Percentiles rank a stretch among this genome's conserved stretches.
Conservation (phyloP, 805 yeast genomes). For the Suhomyces xylopsoci region DNA sequence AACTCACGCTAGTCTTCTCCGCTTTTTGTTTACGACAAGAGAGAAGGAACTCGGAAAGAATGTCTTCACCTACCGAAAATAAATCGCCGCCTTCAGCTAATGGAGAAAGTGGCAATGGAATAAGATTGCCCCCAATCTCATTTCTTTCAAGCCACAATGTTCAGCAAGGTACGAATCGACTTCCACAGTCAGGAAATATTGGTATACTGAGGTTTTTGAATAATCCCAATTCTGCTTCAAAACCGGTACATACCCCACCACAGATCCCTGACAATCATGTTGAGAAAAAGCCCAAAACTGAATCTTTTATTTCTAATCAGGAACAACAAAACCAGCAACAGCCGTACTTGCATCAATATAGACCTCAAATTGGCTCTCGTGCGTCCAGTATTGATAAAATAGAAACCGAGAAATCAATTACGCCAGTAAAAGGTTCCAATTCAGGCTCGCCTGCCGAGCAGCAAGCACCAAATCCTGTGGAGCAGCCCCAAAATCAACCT, state of each 20-base stretch:
- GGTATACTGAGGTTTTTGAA: conserved; percentile 22
- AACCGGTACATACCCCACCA: not conserved
- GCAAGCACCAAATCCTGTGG: not conserved
- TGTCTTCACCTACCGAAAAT: conserved; percentile 6
- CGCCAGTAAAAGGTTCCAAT: not conserved
- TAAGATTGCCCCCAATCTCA: conserved; percentile 27
- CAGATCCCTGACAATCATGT: not conserved
- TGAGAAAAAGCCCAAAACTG: not conserved
- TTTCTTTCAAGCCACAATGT: conserved; percentile 20
- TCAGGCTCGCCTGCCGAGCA: not conserved
- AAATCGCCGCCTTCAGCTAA: not conserved
- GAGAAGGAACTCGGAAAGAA: not conserved
- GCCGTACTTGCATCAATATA: not conserved
- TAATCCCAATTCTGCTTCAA: conserved; percentile 5
- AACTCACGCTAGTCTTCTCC: not conserved
- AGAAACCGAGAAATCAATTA: not conserved
- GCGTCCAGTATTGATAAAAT: not conserved
- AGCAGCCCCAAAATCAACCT: not conserved
- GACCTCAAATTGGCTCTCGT: not conserved
- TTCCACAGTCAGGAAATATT: conserved; percentile 17
- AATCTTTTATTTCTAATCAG: not conserved
- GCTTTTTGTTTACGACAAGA: not conserved
- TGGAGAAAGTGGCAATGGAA: conserved; percentile 9
- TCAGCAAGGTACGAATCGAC: conserved; percentile 6
- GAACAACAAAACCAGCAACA: not conserved